A percentile compares a stretch with the other conserved stretches of the same genome.
Conservation (phyloP, 1,284 basidiomycete genomes). For the Austroboletus niveus region DNA sequence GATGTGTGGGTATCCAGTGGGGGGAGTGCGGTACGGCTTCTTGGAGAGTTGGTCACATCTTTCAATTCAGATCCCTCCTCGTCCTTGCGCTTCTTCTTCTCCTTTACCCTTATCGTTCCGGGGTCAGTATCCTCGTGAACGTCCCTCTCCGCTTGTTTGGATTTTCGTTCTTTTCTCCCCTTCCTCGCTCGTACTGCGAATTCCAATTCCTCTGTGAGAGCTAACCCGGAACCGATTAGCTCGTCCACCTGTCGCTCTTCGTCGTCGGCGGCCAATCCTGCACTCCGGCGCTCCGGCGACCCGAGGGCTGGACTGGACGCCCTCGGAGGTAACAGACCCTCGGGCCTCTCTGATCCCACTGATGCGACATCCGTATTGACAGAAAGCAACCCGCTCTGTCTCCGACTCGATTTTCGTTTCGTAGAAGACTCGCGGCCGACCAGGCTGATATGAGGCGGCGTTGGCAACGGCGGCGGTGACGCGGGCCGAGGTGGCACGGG, state of each 20-base stretch:
- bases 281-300: constrained; percentile 55
- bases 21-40: constrained; percentile 35
- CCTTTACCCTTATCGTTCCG: constrained; percentile 32
- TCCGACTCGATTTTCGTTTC: constrained; percentile 52
- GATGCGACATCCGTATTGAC: constrained; percentile 26
- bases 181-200: constrained; percentile 30
- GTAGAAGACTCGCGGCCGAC: constrained; percentile 30
- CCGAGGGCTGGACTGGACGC: constrained; percentile 65
- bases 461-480: constrained; percentile 32
- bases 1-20: constrained; percentile 38
- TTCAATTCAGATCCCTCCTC: constrained; percentile 45
- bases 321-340: constrained; percentile 43
- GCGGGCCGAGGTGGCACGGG: constrained; percentile 43
- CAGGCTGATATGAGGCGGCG: constrained; percentile 33
- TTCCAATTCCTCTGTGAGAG: constrained; percentile 17
- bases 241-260: constrained; percentile 44
- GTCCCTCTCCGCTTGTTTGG: constrained; percentile 35
- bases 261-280: constrained; percentile 55
- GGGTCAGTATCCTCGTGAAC: constrained; percentile 29
- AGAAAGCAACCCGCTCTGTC: constrained; percentile 66
- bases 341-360: constrained; percentile 21
- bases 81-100: constrained; percentile 41
- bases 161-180: constrained; percentile 43
- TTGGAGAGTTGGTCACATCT: constrained; percentile 62
- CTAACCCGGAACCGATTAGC: constrained; percentile 15